Conservation (phyloP, 495 filamentous ascomycete species). For the Penicillium goetzii region DNA sequence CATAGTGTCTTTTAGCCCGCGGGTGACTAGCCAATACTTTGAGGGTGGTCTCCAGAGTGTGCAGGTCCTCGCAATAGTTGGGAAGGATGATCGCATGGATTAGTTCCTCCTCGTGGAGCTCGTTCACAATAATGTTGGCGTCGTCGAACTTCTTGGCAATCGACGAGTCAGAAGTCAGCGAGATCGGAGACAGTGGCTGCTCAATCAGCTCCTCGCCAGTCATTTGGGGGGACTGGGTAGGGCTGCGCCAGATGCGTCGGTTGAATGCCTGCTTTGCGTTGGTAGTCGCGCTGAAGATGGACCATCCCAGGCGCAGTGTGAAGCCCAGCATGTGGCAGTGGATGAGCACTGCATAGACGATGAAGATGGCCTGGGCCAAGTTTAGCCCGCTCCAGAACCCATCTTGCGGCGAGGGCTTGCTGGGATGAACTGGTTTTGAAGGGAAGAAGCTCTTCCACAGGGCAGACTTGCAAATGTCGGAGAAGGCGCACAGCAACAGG, state of each 20-base stretch:
- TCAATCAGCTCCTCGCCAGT: constrained; percentile 15
- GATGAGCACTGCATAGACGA: constrained; percentile 36
- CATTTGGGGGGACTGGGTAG: constrained; percentile 2
- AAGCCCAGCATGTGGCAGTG: constrained; percentile 39
- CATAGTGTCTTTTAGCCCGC: constrained; percentile 63
- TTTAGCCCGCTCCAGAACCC: constrained; percentile 26
- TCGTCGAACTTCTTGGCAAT: constrained; percentile 14
- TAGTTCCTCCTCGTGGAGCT: constrained; percentile 36
- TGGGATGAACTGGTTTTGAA: constrained; percentile 7
- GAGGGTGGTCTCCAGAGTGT: constrained; percentile 65
- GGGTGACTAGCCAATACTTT: constrained; percentile 68
- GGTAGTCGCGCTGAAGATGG: constrained; percentile 28
- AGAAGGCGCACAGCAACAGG: constrained; percentile 31
- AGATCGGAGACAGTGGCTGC: constrained; percentile 18
- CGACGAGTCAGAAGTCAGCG: constrained; percentile 16
- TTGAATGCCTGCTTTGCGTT: constrained; percentile 30
- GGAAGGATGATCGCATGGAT: constrained; percentile 69
- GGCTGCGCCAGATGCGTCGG: constrained; percentile 25
- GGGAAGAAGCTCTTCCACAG: constrained; percentile 28
- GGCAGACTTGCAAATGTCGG: constrained; percentile 23
- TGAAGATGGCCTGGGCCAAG: constrained; percentile 36
- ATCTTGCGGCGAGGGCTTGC: constrained; percentile 14
- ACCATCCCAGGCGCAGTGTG: constrained; percentile 37
- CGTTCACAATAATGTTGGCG: constrained; percentile 9
- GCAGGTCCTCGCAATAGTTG: constrained; percentile 70